A percentile compares a stretch with the other conserved stretches of the same genome.
Evolutionary conservation across 225 moss, liverwort and hornwort genomes (phyloP).

Genomic region (Lunularia cruciata): DNA sequence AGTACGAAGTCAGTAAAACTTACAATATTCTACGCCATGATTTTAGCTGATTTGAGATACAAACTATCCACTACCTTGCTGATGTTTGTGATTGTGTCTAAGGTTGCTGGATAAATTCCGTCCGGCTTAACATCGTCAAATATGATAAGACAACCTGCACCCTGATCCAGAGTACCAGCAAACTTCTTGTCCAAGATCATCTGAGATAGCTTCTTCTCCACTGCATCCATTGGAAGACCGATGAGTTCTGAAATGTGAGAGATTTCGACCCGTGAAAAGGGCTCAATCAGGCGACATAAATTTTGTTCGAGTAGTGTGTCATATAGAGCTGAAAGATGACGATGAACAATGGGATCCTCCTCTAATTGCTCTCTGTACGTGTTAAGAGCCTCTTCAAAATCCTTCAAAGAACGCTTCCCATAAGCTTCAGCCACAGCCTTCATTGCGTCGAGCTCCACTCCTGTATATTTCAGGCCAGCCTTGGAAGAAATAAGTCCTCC

Average conservation of each 20-base stretch:
- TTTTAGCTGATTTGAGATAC: slow-evolving; percentile 77
- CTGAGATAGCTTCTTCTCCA: slow-evolving; percentile 91
- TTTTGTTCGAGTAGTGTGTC: slow-evolving; percentile 96
- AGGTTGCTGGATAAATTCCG: slow-evolving; percentile 90
- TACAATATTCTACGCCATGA: slow-evolving; percentile 40
- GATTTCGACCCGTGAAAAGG: slow-evolving; percentile 90
- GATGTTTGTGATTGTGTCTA: slow-evolving; percentile 85
- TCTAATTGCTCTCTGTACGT: slow-evolving; percentile 81
- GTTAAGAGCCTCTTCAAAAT: slow-evolving; percentile 86
- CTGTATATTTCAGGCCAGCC: slow-evolving; percentile 90
- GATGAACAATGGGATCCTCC: slow-evolving; percentile 93
- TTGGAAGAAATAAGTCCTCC: slow-evolving; percentile 90
- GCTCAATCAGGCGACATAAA: slow-evolving; percentile 86
- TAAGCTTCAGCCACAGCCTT: slow-evolving; percentile 94
- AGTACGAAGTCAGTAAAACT: slow-evolving; percentile 24
- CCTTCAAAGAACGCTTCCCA: slow-evolving; percentile 80
- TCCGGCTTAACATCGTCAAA: slow-evolving; percentile 90
- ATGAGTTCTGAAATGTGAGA: slow-evolving; percentile 92
- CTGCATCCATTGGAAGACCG: slow-evolving; percentile 84
- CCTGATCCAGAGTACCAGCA: slow-evolving; percentile 94
- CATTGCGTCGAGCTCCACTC: slow-evolving; percentile 95
- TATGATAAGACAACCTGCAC: slow-evolving; percentile 93
- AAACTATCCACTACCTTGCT: slow-evolving; percentile 97
- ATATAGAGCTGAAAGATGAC: slow-evolving; percentile 90
- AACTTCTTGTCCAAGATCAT: slow-evolving; percentile 98